Percentiles rank a stretch among this genome's conserved stretches.
These are phyloP conservation scores for Marasmius tenuissimus DNA, from an alignment of 1,284 basidiomycete genomes.

Conservation along the genomic window DNA sequence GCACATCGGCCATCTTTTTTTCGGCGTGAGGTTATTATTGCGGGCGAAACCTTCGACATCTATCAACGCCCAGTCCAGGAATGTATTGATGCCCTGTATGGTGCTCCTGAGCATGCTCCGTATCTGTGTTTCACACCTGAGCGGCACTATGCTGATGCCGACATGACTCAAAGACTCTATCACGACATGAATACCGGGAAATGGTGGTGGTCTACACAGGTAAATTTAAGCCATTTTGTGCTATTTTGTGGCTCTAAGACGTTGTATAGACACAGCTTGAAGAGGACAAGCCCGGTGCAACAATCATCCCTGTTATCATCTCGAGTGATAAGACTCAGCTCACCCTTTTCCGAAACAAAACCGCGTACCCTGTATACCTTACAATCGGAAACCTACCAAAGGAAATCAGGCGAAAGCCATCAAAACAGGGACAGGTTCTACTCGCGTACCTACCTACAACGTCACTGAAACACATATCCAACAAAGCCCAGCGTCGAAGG, in stretches of 20 bases:
- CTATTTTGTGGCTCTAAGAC: neutral
- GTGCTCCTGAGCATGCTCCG: no score
- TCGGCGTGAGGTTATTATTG: no score
- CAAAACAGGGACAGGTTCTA: neutral
- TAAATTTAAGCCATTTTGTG: neutral
- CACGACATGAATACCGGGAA: neutral
- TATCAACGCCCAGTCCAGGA: no score
- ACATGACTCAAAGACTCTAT: no score
- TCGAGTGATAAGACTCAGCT: no score
- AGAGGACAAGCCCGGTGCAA: neutral
- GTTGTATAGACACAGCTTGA: neutral
- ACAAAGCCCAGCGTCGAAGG: neutral
- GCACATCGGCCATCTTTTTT: no score
- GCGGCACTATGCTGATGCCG: no score
- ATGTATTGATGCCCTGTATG: no score
- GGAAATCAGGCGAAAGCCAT: neutral
- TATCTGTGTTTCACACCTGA: no score
- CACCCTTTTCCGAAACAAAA: neutral
- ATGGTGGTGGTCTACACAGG: neutral
- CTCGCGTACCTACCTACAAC: constrained; percentile 2
- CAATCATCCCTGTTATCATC: neutral
- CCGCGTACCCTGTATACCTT: neutral
- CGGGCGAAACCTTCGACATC: no score
- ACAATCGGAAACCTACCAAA: neutral
- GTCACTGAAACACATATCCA: neutral